Conservation (phyloP, 805 yeast genomes). For the Yarrowia divulgata region DNA sequence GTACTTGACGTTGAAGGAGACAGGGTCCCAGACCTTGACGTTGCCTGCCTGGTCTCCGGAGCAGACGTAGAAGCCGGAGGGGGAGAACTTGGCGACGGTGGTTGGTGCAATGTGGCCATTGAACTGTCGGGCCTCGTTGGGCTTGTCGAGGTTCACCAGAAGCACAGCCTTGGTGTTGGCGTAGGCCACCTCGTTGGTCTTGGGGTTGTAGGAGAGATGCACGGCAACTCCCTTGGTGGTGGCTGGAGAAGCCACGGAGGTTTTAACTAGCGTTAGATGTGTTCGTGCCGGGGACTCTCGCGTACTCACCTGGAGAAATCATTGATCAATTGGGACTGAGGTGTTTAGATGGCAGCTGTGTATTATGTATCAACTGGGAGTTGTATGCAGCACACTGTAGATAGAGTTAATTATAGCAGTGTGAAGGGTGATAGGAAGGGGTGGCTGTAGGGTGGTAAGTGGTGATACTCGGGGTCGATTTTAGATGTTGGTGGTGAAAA, state of each 20-base stretch:
- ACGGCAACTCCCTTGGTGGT: constrained; percentile 75
- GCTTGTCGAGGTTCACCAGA: constrained; percentile 68
- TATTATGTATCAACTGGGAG: constrained; percentile 4
- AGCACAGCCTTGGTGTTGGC: constrained; percentile 81
- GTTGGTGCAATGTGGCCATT: constrained; percentile 73
- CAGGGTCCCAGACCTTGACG: constrained; percentile 85
- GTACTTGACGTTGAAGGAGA: constrained; percentile 69
- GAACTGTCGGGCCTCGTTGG: constrained; percentile 67
- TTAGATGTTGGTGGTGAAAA: background rate
- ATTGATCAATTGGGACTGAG: constrained; percentile 6
- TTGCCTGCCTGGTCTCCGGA: constrained; percentile 92
- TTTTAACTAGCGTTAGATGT: constrained; percentile 43
- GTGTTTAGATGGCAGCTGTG: constrained; percentile 16
- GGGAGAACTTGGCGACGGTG: constrained; percentile 85
- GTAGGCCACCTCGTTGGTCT: constrained; percentile 76
- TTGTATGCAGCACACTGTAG: constrained; percentile 7
- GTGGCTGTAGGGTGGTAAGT: background rate
- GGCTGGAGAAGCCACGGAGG: constrained; percentile 79
- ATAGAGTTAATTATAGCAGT: constrained; percentile 19
- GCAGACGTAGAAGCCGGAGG: constrained; percentile 88
- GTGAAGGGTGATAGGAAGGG: background rate
- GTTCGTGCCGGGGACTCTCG: background rate
- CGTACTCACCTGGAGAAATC: constrained; percentile 32
- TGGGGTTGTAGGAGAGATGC: constrained; percentile 76
- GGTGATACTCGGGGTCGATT: background rate